Base-by-base conservation (phyloP, 1,284 basidiomycete genomes). In the Heterobasidion annosum region DNA sequence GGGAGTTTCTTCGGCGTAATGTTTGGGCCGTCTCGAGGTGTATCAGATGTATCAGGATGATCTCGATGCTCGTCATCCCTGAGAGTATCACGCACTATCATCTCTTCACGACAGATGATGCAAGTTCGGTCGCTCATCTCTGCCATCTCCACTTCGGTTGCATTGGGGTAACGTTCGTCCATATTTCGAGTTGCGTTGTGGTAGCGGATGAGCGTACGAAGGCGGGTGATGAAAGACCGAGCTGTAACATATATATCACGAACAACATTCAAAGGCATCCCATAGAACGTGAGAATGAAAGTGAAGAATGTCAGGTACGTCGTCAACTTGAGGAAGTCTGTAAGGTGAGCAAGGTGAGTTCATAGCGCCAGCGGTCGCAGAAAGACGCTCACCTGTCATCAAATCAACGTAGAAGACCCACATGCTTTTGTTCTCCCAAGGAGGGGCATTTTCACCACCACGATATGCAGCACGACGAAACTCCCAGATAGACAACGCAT, bases 91-190 rank as follows among this genome's bases (percentile, higher is more conserved):
- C 67, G 67, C 18, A 70, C 68, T 40, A 81, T 69, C 93, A 99
- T 95, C 67, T 99, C 96, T 70, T 99, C 96, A n/a, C 97, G 81
- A 66, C 97, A 98, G 62, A 99, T 98, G 65, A 99, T 98, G 67
- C 97, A 99, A 2, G 94, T 98, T 55, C 81, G 82, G 70, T 99
- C 97, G 51, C 81, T 86, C 77, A 88, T 84, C 8, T 76, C 73
- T 33, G 77, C 71, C 68, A 99, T 74, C 68, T 99, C 96, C 55
- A 85, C 88, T 56, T 82, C 78, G 1, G 90, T 91, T n/a, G 94
- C 95, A 65, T 96, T 86, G 5, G 96, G 94, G 69, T 99, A 99
- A 46, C 92, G 78, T 60, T 91, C 81, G 65, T 99, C 94, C 96
- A 99, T 99, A 68, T 99, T 95, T 54, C 87, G 78, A 1, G 96